A percentile compares a stretch with the other conserved stretches of the same genome.
Evolutionary conservation across 208 protist species (phyloP).

Genomic region (Acanthamoeba castellanii): DNA sequence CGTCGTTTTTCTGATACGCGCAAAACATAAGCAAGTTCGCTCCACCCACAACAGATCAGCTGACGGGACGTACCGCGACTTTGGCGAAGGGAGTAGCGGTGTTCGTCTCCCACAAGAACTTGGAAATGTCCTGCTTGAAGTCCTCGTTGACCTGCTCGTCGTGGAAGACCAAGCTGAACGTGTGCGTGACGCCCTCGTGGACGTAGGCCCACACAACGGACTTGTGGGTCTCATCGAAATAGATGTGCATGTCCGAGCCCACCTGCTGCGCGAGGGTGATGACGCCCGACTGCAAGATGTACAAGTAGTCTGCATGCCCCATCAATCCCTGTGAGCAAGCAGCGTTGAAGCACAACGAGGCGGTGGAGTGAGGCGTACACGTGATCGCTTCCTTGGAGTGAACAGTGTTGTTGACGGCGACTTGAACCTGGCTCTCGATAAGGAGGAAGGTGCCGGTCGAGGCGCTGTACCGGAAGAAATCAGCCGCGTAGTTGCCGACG

Average conservation of each 20-base stretch:
- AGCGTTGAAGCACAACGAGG: too few relatives aligned
- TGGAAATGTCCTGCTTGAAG: conserved; percentile 33
- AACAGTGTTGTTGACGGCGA: conserved; percentile 45
- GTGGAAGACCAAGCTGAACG: conserved; percentile 30
- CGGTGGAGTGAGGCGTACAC: neutral
- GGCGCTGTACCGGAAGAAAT: conserved; percentile 22
- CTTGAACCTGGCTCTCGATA: neutral
- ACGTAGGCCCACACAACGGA: conserved; percentile 5
- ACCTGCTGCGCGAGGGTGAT: neutral
- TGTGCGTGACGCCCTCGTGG: neutral
- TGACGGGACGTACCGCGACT: conserved; percentile 2
- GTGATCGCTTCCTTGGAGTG: conserved; percentile 20
- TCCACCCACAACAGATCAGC: neutral
- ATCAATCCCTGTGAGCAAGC: neutral
- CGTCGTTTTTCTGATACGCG: conserved; percentile 9
- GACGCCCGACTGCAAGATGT: neutral
- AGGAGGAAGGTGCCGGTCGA: conserved; percentile 6
- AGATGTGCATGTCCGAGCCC: conserved; percentile 46
- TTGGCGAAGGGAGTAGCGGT: conserved; percentile 13
- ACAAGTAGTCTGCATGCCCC: neutral
- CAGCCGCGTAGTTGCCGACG: neutral
- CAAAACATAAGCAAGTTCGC: neutral
- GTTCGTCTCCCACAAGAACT: conserved; percentile 63
- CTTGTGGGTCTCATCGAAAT: conserved; percentile 23
- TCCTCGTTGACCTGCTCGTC: neutral